phyloP scores from a whole-genome alignment of 176 grass and related monocot species.

The Oryza officinalis region DNA sequence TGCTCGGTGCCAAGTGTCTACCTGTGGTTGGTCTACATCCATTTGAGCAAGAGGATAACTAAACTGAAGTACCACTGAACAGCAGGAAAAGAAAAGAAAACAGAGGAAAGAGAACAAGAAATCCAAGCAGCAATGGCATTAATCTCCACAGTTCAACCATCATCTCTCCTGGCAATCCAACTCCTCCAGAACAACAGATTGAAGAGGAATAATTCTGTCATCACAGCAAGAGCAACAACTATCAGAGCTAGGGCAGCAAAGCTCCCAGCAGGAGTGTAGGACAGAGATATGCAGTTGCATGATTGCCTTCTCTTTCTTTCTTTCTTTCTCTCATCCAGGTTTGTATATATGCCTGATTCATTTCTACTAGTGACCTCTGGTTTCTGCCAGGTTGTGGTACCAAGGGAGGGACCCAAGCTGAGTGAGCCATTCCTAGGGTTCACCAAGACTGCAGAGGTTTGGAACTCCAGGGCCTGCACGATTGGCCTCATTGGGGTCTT shows the following conservation, averaged over 20 bases:
- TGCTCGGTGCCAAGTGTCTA: neutral
- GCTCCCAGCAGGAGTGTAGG: slow-evolving; percentile 40
- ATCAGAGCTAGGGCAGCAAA: slow-evolving; percentile 57
- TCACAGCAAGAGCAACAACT: slow-evolving; percentile 15
- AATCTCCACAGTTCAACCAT: neutral
- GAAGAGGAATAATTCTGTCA: neutral
- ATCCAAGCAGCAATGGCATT: neutral
- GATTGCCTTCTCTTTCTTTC: neutral
- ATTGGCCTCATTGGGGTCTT: slow-evolving; percentile 67
- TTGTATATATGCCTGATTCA: neutral
- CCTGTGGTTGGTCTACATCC: neutral
- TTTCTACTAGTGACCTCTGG: neutral
- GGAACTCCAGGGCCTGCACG: slow-evolving; percentile 80
- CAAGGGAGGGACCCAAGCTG: slow-evolving; percentile 62
- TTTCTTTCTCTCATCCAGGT: neutral
- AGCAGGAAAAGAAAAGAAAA: neutral
- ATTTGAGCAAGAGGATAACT: neutral
- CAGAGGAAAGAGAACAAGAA: neutral
- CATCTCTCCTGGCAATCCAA: neutral
- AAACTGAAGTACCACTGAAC: neutral
- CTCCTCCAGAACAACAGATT: neutral
- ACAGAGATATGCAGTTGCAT: too few relatives aligned
- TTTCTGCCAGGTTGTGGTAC: slow-evolving; percentile 40
- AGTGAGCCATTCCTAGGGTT: slow-evolving; percentile 66
- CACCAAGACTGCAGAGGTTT: slow-evolving; percentile 69